Evolutionary conservation across 805 yeast genomes (phyloP), one percentile per base, ranked within the genome.

Genomic region (Ogataea siamensis): DNA sequence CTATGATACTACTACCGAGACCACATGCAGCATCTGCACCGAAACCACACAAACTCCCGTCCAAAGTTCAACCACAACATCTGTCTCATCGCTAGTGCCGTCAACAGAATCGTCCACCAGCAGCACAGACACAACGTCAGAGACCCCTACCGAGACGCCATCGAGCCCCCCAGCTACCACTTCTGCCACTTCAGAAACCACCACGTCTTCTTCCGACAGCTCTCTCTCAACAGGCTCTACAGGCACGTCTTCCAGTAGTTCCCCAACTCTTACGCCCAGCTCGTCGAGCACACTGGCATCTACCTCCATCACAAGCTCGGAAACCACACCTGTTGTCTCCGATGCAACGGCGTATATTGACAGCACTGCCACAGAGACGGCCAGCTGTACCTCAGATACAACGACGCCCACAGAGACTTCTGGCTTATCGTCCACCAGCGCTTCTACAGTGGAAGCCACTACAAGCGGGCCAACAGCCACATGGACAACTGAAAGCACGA

Each of bases 11-110:
- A 34, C 39, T 14, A 38, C 40, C 14, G 37, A 40, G 22, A 30
- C 40, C 15, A 25, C 42, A 20, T 34, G 45, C 30, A 28, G 32
- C 18, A 25, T 22, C 26, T 34, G 38, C 45, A 23, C 23, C 23
- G 21, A 36, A 32, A 10, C 37, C 16, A 10, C 25, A 13, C 13
- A n/a, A 22, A 22, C 12, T 13, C 25, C 25, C 5, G 25, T n/a
- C n/a, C n/a, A n/a, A n/a, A n/a, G n/a, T n/a, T n/a, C n/a, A n/a
- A n/a, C n/a, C n/a, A n/a, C n/a, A n/a, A n/a, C n/a, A n/a, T n/a
- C n/a, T n/a, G n/a, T n/a, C n/a, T n/a, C n/a, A n/a, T n/a, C n/a
- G n/a, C n/a, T n/a, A n/a, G n/a, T n/a, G n/a, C 25, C 10, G 13
- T 22, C 25, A 7, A 22, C 25, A 8, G 13, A 11, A 5, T 13